Evolutionary conservation across 345 rosid species (phyloP).

Genomic region (Salix caprea): DNA sequence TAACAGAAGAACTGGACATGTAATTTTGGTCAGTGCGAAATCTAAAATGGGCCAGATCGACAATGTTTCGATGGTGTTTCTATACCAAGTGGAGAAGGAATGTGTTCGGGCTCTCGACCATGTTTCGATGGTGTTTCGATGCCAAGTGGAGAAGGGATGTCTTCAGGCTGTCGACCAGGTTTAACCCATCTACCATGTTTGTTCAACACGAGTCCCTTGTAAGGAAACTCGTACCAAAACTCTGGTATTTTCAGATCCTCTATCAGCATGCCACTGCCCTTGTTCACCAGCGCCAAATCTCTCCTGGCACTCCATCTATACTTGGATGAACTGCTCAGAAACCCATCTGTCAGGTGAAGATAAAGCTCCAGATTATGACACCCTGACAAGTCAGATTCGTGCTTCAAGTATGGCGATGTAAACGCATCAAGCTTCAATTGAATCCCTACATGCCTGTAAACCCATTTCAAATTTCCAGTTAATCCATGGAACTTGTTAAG

Average conservation of each 20-base stretch:
- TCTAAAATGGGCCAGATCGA: not conserved
- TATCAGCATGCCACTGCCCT: slow-evolving; percentile 45
- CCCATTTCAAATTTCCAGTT: slow-evolving; percentile 39
- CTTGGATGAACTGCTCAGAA: slow-evolving; percentile 32
- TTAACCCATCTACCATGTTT: slow-evolving; percentile 69
- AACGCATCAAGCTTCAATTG: slow-evolving; percentile 44
- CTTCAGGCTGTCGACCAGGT: slow-evolving; percentile 58
- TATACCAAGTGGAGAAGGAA: slow-evolving; percentile 49
- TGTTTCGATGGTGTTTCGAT: not conserved
- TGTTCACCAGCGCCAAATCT: slow-evolving; percentile 58
- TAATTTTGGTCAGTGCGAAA: not conserved
- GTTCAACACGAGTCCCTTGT: slow-evolving; percentile 34
- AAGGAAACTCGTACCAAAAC: slow-evolving; percentile 45
- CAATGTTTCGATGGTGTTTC: not conserved
- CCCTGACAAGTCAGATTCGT: slow-evolving; percentile 35
- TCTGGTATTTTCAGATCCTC: slow-evolving; percentile 53
- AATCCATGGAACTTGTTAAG: slow-evolving; percentile 38
- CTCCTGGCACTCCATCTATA: slow-evolving; percentile 53
- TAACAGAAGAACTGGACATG: not conserved
- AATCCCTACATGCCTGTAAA: slow-evolving; percentile 59
- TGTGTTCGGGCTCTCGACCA: slow-evolving; percentile 55
- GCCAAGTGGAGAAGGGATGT: slow-evolving; percentile 56
- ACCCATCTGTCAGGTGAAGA: slow-evolving; percentile 59
- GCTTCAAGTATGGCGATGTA: slow-evolving; percentile 45
- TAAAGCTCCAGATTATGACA: slow-evolving; percentile 54